Percentiles rank a stretch among this genome's conserved stretches.
These are phyloP conservation scores for Podospora appendiculata DNA, from an alignment of 495 filamentous ascomycete genomes.

Conservation along the genomic window DNA sequence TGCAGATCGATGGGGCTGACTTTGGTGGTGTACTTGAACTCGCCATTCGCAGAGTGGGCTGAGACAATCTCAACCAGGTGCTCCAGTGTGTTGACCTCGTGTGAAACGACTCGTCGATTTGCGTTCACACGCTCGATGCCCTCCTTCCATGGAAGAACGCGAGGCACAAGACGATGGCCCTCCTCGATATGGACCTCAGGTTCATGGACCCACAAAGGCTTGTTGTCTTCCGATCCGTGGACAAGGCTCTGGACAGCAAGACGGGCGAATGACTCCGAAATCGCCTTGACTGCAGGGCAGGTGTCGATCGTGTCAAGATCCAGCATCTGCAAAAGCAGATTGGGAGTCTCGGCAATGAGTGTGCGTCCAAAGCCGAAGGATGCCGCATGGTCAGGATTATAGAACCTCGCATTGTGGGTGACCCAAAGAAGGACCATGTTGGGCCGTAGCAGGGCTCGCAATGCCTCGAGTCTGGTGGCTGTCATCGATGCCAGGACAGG, in stretches of 20 bases:
- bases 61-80: constrained; percentile 19
- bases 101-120: constrained; percentile 24
- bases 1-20: background rate
- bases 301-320: constrained; percentile 26
- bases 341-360: constrained; percentile 31
- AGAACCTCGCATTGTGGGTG: constrained; percentile 15
- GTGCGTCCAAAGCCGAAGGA: constrained; percentile 38
- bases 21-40: constrained; percentile 12
- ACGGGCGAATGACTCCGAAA: constrained; percentile 22
- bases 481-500: constrained; percentile 30
- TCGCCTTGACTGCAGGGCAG: background rate
- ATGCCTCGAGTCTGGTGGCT: constrained; percentile 13
- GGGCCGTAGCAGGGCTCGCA: constrained; percentile 27
- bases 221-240: background rate
- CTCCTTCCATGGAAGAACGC: constrained; percentile 29
- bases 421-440: constrained; percentile 34
- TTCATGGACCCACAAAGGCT: constrained; percentile 25
- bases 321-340: constrained; percentile 30
- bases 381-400: constrained; percentile 29
- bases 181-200: constrained; percentile 28
- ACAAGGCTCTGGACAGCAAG: constrained; percentile 4
- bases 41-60: background rate
- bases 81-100: constrained; percentile 21
- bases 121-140: constrained; percentile 32
- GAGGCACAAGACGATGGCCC: constrained; percentile 25